Conservation (phyloP, 2,329 filamentous ascomycete species). For the Fusarium nodosum region DNA sequence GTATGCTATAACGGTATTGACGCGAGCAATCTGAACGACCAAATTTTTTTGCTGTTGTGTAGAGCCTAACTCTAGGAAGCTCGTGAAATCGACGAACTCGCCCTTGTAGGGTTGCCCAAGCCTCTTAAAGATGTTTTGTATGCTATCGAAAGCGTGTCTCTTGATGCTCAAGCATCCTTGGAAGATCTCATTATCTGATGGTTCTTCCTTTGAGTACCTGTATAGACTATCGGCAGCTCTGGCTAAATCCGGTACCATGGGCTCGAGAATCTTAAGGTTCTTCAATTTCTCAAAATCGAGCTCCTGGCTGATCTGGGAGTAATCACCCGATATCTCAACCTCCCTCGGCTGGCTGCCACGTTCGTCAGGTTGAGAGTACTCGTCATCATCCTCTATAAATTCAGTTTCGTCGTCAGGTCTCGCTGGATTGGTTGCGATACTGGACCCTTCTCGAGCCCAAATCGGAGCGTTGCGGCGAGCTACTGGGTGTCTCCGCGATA, state of each 20-base stretch:
- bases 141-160: conserved; percentile 46
- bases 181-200: conserved; percentile 41
- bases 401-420: conserved; percentile 46
- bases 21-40: conserved; percentile 46
- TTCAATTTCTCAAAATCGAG: conserved; percentile 28
- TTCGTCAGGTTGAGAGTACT: conserved; percentile 17
- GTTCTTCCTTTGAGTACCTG: conserved; percentile 38
- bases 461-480: conserved; percentile 47
- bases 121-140: conserved; percentile 48
- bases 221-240: conserved; percentile 49
- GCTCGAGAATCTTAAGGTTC: conserved; percentile 41
- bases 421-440: conserved; percentile 30
- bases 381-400: conserved; percentile 19
- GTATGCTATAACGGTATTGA: conserved; percentile 56
- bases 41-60: conserved; percentile 13
- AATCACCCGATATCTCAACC: conserved; percentile 4
- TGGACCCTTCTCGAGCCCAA: conserved; percentile 37
- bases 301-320: conserved; percentile 10
- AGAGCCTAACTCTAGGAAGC: conserved; percentile 3
- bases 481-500: conserved; percentile 26
- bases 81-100: conserved; percentile 51
- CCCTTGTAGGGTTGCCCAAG: conserved; percentile 19
- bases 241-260: conserved; percentile 49
- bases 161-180: conserved; percentile 47
- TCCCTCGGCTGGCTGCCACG: conserved; percentile 14